Evolutionary conservation across 345 rosid species (phyloP), one percentile per base, ranked within the genome.

Genomic region (Noccaea caerulescens): DNA sequence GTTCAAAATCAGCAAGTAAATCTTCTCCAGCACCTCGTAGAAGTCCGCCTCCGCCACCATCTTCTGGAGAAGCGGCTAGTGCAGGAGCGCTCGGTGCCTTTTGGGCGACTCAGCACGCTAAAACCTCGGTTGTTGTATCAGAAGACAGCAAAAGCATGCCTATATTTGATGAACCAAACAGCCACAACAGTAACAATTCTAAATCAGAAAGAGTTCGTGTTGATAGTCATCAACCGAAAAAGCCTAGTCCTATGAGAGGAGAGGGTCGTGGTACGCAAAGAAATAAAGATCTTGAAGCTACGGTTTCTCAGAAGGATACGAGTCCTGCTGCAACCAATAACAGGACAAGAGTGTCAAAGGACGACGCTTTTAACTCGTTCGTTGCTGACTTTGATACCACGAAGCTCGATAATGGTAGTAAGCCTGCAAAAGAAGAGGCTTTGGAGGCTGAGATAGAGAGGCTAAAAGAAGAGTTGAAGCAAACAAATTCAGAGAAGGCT

Each of bases 61-160:
- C 80, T 53, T 72, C 80, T 63, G 84, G 71, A 37, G 76, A 66
- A 27, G 82, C 80, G 66, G 88, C 75, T 74, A 72, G 79, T 80
- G 86, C 77, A n/a, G 91, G 83, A 41, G 84, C 80, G 37, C 86
- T 88, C 16, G 99, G 99, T 72, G 95, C 93, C 74, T 94, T 94
- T 79, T 94, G 99, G 99, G 83, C 95, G 25, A 86, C 89, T 50
- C 91, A 82, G 71, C 95, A 89, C 42, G 99, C 96, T 9, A 79
- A 80, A 66, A 80, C 80, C 43, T 80, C 96, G 2, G 66, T 75
- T 67, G 33, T 73, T 67, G 33, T 73, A 73, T 70, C 66, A 57
- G 95, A 87, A 77, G 88, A 88, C 14, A 84, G 85, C 23, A 80
- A 76, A 54, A 77, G 56, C 73, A 58, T 70, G 69, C 84, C 93